A percentile compares a stretch with the other conserved stretches of the same genome.
These are phyloP conservation scores for Ophiostoma montium DNA, from an alignment of 2,329 filamentous ascomycete genomes.

Conservation along the genomic window DNA sequence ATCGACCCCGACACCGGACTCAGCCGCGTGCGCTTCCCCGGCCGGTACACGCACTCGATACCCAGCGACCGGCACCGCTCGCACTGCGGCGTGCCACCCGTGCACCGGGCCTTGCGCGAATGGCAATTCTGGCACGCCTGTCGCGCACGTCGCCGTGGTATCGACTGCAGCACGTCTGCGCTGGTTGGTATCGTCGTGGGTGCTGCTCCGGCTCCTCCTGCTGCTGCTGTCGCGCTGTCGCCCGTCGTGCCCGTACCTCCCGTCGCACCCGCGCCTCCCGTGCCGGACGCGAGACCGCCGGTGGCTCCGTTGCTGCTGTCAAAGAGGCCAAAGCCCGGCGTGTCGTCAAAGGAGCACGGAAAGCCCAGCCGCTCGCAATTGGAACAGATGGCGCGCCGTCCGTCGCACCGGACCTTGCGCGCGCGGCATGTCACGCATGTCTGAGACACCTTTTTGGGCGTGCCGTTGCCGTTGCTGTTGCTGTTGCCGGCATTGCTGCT, in stretches of 20 bases:
- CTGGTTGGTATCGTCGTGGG: no score
- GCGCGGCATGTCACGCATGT: slow-evolving; percentile 41
- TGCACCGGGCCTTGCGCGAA: slow-evolving; percentile 43
- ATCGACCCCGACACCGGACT: slow-evolving; percentile 8
- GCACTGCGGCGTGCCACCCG: slow-evolving; percentile 41
- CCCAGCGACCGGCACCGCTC: slow-evolving; percentile 37
- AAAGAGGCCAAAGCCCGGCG: slow-evolving; percentile 19
- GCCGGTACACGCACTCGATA: slow-evolving; percentile 41
- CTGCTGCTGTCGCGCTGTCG: not conserved
- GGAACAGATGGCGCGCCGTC: slow-evolving; percentile 36
- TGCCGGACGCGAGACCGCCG: not conserved
- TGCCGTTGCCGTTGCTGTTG: not conserved
- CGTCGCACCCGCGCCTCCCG: not conserved
- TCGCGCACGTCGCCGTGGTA: slow-evolving; percentile 38
- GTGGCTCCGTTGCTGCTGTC: slow-evolving; percentile 27
- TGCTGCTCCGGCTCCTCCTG: no score
- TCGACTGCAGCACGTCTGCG: slow-evolving; percentile 21
- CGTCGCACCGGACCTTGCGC: slow-evolving; percentile 45
- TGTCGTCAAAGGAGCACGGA: slow-evolving; percentile 40
- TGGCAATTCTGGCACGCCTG: slow-evolving; percentile 45
- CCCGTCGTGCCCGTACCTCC: not conserved
- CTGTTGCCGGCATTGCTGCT: not conserved
- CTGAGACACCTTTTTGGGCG: slow-evolving; percentile 25
- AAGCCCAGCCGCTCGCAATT: slow-evolving; percentile 46
- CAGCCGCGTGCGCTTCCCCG: slow-evolving; percentile 26